Base-by-base conservation (phyloP, 345 rosid genomes). In the Toxicodendron radicans region DNA sequence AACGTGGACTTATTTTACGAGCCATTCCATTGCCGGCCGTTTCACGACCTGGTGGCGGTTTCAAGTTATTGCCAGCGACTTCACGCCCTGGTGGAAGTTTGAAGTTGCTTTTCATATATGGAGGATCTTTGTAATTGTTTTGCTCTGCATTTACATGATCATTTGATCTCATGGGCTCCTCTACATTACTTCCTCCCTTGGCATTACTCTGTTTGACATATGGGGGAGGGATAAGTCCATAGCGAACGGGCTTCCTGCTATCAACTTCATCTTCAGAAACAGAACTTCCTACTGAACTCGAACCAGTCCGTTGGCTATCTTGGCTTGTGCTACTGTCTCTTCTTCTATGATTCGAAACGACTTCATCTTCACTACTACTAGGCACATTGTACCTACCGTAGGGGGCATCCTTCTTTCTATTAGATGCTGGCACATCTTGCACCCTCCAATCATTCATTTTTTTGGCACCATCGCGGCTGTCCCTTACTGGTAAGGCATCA, bases 171-270 rank as follows among this genome's bases (percentile, higher is more conserved):
- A 24, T 48, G 4, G 79, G 71, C 61, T 76, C 79, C 75, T 73
- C 76, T 12, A 38, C 58, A 65, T 70, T 79, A 79, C 78, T 66
- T 66, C 74, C 82, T 61, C 83, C 82, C 63, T 80, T 82, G 30
- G 68, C 77, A 18, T 57, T 33, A 27, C 52, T 72, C 46, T 78
- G 33, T 74, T 74, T 90, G 49, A 63, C 71, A 72, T 90, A 87
- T 58, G 97, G 87, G 1, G 94, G 86, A 68, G 88, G 85, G 68
- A 85, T 68, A 67, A 72, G 70, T 79, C 84, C 78, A 73, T 83
- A 76, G 79, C 49, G 66, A 58, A 71, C 64, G 1, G 82, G 86
- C 83, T 80, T 84, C 64, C 46, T 66, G 72, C 51, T 51, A 62
- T 81, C 84, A 17, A 14, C 56, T 57, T 83, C 89, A n/a, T 89